Evolutionary conservation across 2,329 filamentous ascomycete species (phyloP).

Genomic region (Pyrenophora graminea): DNA sequence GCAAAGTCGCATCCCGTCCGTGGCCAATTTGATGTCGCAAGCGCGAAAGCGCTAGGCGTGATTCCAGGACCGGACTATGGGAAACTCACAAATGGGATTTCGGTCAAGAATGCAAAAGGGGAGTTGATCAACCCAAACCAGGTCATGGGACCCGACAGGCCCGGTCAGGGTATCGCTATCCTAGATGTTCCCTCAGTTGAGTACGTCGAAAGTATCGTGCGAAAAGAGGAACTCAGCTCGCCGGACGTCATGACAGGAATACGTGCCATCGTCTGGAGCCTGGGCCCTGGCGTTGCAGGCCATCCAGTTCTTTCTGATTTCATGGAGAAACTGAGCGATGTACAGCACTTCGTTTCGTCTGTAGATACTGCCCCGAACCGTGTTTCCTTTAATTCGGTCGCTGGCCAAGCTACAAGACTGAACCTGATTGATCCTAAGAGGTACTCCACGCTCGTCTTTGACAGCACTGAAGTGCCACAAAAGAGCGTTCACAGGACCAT

Average conservation of each 20-base stretch:
- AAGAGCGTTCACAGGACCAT: constrained; percentile 17
- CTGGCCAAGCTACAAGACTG: constrained; percentile 69
- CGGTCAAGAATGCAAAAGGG: constrained; percentile 67
- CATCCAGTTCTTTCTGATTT: constrained; percentile 70
- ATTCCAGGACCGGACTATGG: constrained; percentile 62
- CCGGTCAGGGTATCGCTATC: constrained; percentile 76
- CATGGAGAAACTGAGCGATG: constrained; percentile 62
- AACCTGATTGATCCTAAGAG: constrained; percentile 72
- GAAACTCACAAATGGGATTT: constrained; percentile 65
- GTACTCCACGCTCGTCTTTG: constrained; percentile 71
- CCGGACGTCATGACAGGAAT: constrained; percentile 68
- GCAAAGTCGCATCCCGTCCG: constrained; percentile 75
- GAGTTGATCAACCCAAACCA: constrained; percentile 79
- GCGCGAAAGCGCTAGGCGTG: constrained; percentile 69
- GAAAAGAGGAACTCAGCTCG: constrained; percentile 72
- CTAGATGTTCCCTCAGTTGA: constrained; percentile 74
- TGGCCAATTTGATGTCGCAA: constrained; percentile 75
- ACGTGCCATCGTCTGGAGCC: constrained; percentile 76
- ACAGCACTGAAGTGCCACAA: constrained; percentile 58
- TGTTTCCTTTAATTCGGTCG: constrained; percentile 69
- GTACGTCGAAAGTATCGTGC: constrained; percentile 72
- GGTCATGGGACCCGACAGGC: constrained; percentile 71
- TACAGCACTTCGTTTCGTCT: constrained; percentile 79
- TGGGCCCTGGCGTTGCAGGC: constrained; percentile 69
- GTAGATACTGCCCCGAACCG: constrained; percentile 75